These are phyloP conservation scores for Rhodomyrtus psidioides DNA, from an alignment of 441 rosid genomes.

Conservation along the genomic window DNA sequence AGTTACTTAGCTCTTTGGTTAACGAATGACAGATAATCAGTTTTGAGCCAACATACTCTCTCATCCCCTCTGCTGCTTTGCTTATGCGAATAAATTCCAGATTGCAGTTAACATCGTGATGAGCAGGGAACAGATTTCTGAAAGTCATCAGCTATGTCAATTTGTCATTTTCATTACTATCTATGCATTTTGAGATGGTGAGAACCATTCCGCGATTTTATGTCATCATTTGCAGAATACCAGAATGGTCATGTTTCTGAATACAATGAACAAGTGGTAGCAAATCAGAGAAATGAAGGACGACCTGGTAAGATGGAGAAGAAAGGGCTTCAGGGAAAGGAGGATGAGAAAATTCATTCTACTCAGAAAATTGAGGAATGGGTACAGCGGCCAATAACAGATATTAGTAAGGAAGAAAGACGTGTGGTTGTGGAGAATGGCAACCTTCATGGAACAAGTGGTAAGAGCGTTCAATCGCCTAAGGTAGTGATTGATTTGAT, in stretches of 20 bases:
- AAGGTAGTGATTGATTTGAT: conserved; percentile 50
- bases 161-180: background rate
- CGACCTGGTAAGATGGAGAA: conserved; percentile 1
- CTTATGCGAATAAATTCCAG: background rate
- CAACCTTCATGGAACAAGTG: background rate
- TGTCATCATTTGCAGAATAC: conserved; percentile 17
- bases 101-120: background rate
- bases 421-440: background rate
- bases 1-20: background rate
- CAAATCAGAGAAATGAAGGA: background rate
- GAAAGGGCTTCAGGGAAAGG: background rate
- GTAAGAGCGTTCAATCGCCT: background rate
- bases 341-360: background rate
- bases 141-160: background rate
- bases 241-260: conserved; percentile 3
- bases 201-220: background rate
- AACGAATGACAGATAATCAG: background rate
- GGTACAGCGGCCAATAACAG: background rate
- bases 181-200: background rate
- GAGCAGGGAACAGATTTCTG: background rate
- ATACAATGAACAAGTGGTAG: conserved; percentile 17
- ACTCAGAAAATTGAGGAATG: background rate
- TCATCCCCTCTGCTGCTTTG: background rate
- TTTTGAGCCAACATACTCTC: background rate
- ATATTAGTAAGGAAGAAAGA: background rate